These are phyloP conservation scores for Polyporus tsugae DNA, from an alignment of 1,284 basidiomycete species.

Conservation along the genomic window DNA sequence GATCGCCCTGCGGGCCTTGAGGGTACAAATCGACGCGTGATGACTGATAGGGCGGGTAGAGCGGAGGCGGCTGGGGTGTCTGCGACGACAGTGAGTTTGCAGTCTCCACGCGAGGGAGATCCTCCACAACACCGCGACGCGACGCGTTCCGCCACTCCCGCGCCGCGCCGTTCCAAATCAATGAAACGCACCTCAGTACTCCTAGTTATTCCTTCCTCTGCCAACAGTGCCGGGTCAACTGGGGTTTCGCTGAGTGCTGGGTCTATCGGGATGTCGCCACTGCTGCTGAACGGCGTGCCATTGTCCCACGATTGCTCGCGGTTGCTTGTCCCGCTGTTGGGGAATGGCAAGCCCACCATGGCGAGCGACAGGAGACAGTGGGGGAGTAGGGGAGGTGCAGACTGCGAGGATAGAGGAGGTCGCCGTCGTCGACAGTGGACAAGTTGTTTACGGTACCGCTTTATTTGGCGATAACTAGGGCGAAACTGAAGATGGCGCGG, in stretches of 20 bases:
- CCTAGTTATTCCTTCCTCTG: slow-evolving; percentile 35
- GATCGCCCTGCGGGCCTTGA: slow-evolving; percentile 81
- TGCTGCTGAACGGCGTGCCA: slow-evolving; percentile 61
- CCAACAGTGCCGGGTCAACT: slow-evolving; percentile 61
- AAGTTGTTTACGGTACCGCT: slow-evolving; percentile 38
- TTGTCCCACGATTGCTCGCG: slow-evolving; percentile 63
- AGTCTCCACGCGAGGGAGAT: slow-evolving; percentile 29
- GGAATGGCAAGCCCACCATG: slow-evolving; percentile 71
- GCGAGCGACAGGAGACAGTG: slow-evolving; percentile 19
- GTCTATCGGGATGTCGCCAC: slow-evolving; percentile 76
- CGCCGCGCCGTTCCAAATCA: slow-evolving; percentile 37
- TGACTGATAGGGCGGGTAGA: slow-evolving; percentile 28
- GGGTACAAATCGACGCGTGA: slow-evolving; percentile 54
- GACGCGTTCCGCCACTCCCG: slow-evolving; percentile 50
- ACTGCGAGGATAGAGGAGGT: slow-evolving; percentile 27
- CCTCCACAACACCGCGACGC: slow-evolving; percentile 44
- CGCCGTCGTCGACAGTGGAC: slow-evolving; percentile 42
- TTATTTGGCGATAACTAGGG: slow-evolving; percentile 39
- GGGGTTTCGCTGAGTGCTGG: slow-evolving; percentile 61
- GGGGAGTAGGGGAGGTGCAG: slow-evolving; percentile 19
- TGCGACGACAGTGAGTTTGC: slow-evolving; percentile 32
- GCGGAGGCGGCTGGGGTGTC: slow-evolving; percentile 30
- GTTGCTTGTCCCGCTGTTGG: slow-evolving; percentile 53
- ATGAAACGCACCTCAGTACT: slow-evolving; percentile 38
- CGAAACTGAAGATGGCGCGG: slow-evolving; percentile 19